Evolutionary conservation across 1,284 basidiomycete species (phyloP).

Genomic region (Ustilago lituana): DNA sequence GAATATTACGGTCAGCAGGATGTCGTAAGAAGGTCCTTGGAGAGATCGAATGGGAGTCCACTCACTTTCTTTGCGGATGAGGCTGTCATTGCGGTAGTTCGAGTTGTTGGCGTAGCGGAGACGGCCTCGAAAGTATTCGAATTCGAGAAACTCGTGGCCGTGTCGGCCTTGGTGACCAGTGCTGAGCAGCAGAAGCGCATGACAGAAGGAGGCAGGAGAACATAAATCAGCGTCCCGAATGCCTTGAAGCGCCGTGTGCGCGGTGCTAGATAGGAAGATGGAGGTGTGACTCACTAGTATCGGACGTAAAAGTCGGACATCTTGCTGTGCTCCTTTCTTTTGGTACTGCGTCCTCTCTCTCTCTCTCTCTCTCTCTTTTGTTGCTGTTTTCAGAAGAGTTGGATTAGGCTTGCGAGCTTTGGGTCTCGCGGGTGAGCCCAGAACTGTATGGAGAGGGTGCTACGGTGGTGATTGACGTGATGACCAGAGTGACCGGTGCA

Average conservation of each 20-base stretch:
- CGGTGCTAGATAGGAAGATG: too few species aligned
- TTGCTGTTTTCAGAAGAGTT: too few species aligned
- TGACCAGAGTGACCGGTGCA: not conserved
- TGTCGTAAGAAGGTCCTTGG: too few species aligned
- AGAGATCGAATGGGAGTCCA: not conserved
- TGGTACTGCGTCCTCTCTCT: too few species aligned
- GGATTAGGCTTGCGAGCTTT: too few species aligned
- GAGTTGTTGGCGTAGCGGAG: constrained; percentile 99
- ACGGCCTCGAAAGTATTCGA: constrained; percentile 95
- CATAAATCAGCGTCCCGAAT: too few species aligned
- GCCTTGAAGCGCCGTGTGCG: too few species aligned
- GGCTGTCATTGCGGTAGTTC: constrained; percentile 95
- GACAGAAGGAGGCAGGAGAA: not conserved
- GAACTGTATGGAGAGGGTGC: too few species aligned
- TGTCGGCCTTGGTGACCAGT: constrained; percentile 65
- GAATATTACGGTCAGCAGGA: too few species aligned
- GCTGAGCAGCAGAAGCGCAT: constrained; percentile 29
- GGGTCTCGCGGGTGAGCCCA: too few species aligned
- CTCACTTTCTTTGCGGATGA: constrained; percentile 98
- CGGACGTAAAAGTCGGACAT: constrained; percentile 66
- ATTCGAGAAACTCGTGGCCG: constrained; percentile 82
- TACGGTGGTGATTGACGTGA: too few species aligned
- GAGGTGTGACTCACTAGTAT: constrained; percentile 59
- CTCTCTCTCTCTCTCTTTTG: too few species aligned
- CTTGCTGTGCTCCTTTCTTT: not conserved